Evolutionary conservation across 2,329 filamentous ascomycete genomes (phyloP).

Genomic region (Erysiphe pulchra): DNA sequence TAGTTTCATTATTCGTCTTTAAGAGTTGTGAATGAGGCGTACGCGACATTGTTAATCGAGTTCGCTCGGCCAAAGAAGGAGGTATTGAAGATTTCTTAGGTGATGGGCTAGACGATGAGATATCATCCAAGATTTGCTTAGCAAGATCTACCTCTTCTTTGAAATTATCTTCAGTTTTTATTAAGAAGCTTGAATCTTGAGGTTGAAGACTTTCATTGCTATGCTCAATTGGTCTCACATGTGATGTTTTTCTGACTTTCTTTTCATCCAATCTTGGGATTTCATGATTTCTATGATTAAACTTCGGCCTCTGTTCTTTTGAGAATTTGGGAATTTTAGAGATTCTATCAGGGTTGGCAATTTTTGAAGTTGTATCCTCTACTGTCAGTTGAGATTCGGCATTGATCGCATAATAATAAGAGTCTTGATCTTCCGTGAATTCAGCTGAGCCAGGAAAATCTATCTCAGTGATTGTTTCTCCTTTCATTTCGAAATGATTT

Average conservation of each 20-base stretch:
- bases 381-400: not conserved
- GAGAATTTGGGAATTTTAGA: no score
- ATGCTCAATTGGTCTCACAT: no score
- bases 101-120: constrained; percentile 29
- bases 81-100: constrained; percentile 29
- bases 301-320: no score
- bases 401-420: constrained; percentile 9
- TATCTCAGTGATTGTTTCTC: no score
- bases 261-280: no score
- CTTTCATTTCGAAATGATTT: not conserved
- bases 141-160: constrained; percentile 18
- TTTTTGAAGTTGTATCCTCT: not conserved
- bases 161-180: not conserved
- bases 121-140: constrained; percentile 28
- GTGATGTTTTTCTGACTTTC: no score
- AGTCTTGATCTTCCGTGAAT: constrained; percentile 4
- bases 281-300: no score
- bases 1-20: constrained; percentile 10
- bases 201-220: no score
- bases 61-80: constrained; percentile 49
- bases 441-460: not conserved
- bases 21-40: constrained; percentile 18
- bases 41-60: constrained; percentile 53
- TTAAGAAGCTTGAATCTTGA: no score
- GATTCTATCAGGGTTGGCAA: no score